Base-by-base conservation (phyloP, 2,329 filamentous ascomycete species). In the Cryoendolithus antarcticus region DNA sequence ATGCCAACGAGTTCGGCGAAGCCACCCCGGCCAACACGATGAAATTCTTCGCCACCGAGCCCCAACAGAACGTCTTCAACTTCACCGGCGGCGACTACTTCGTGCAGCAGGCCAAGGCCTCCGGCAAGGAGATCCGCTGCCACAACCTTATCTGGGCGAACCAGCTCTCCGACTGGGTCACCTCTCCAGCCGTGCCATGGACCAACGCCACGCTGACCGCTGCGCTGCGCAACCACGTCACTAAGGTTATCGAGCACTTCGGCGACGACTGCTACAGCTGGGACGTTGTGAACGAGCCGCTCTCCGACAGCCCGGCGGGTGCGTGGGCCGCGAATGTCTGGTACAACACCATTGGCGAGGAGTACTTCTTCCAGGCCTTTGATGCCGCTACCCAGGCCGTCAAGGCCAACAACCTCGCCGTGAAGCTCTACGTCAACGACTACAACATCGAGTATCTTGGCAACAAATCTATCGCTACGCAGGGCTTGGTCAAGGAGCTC, bases 201-300 rank as follows among this genome's bases (percentile, higher is more conserved):
- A 78, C 72, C 9, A 70, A 70, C 42, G 63, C 60, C 2, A 72
- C 75, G 31, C 66, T 85, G 3, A 68, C 67, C 9, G 59, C 61
- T 3, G 68, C 73, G 12, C 62, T 80, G 46, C 64, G 75, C 55
- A 70, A 70, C 38, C 77, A 82, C 57, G 73, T 82, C 47, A 67
- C 69, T 43, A 66, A 71, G 45, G 73, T 71, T 36, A 70, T 72
- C 5, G 62, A 59, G 9, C 67, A 78, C 57, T 79, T 71, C 62
- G 69, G 70, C 55, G 70, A 72, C 40, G 64, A 72, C 48, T 77
- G 75, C 57, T 73, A 74, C 53, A 66, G 69, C 24, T 81, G 75
- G 75, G 76, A 81, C 40, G 76, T 80, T 0, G 68, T 79, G 11
- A 81, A 80, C 54, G 75, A 81, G 61, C 71, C 69, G 4, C 64